Percentiles rank a stretch among this genome's conserved stretches.
phyloP scores from a whole-genome alignment of 139 green algal genomes.

The Monoraphidium neglectum region DNA sequence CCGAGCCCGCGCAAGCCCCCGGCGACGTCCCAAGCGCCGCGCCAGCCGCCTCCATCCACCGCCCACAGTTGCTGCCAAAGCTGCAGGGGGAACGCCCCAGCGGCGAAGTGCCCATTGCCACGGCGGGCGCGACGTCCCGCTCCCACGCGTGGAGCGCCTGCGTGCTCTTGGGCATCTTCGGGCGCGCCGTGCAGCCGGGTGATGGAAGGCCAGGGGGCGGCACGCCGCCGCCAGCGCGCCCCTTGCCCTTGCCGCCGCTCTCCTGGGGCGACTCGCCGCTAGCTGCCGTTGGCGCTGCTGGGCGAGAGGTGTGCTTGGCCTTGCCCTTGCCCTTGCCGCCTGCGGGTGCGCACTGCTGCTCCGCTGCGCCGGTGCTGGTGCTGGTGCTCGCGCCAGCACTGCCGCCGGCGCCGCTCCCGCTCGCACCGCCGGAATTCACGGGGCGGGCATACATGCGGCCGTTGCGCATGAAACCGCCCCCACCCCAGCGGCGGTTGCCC shows the following conservation, averaged over 20 bases:
- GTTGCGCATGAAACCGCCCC: slow-evolving; percentile 63
- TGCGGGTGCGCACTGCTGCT: not conserved
- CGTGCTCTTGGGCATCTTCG: slow-evolving; percentile 15
- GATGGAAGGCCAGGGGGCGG: not conserved
- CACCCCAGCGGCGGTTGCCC: slow-evolving; percentile 82
- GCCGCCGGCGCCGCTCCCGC: not conserved
- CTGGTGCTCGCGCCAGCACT: not conserved
- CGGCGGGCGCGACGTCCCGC: not conserved
- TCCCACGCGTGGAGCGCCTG: not conserved
- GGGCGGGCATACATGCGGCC: slow-evolving; percentile 43
- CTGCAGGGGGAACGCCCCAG: slow-evolving; percentile 6
- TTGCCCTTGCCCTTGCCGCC: slow-evolving; percentile 2
- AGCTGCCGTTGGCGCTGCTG: not conserved
- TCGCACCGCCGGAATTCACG: not conserved
- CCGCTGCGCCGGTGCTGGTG: not conserved
- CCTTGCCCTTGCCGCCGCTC: slow-evolving; percentile 1
- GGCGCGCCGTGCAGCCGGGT: not conserved
- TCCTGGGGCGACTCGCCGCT: no score
- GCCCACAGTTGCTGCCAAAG: not conserved
- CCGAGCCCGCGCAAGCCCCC: slow-evolving; percentile 15
- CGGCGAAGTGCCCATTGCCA: not conserved
- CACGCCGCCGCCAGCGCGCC: not conserved
- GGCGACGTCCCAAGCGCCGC: not conserved
- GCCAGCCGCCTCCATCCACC: slow-evolving; percentile 17
- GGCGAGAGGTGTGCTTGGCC: not conserved